phyloP scores from a whole-genome alignment of 139 green algal species.

The Zygnema circumcarinatum region DNA sequence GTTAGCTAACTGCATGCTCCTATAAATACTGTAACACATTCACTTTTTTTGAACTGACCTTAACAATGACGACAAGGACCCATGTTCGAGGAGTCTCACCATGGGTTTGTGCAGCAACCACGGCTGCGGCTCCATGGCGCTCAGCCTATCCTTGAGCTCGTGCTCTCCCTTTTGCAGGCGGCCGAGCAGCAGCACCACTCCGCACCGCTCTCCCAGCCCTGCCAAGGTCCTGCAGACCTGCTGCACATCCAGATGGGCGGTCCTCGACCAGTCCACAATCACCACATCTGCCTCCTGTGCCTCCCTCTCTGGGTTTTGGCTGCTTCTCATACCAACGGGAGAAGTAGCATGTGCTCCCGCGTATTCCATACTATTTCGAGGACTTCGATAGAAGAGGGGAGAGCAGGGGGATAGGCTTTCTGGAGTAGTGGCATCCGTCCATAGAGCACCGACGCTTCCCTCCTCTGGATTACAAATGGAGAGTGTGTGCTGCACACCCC shows the following conservation, averaged over 20 bases:
- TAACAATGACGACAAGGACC: too few species aligned
- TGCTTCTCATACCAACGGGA: not conserved
- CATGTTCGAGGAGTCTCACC: too few species aligned
- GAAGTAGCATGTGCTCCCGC: not conserved
- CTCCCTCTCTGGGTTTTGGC: not conserved
- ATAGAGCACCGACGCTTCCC: too few species aligned
- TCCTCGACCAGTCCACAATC: not conserved
- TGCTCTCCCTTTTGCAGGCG: conserved; percentile 14
- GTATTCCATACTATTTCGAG: not conserved
- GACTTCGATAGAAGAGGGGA: not conserved
- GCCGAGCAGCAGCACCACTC: conserved; percentile 17
- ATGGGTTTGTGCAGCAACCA: conserved; percentile 13
- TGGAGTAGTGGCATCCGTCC: not conserved
- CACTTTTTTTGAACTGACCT: too few species aligned
- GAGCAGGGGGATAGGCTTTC: not conserved
- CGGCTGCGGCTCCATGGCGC: not conserved
- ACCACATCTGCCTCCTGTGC: not conserved
- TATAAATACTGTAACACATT: too few species aligned
- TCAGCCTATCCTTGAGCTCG: not conserved
- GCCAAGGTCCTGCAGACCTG: not conserved
- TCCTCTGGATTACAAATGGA: not conserved
- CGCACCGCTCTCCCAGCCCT: not conserved
- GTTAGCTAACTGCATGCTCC: too few species aligned
- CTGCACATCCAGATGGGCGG: not conserved
- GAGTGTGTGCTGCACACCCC: not conserved